These are phyloP conservation scores for Taphrina communis DNA, from an alignment of 1,139 yeast species.

Conservation along the genomic window DNA sequence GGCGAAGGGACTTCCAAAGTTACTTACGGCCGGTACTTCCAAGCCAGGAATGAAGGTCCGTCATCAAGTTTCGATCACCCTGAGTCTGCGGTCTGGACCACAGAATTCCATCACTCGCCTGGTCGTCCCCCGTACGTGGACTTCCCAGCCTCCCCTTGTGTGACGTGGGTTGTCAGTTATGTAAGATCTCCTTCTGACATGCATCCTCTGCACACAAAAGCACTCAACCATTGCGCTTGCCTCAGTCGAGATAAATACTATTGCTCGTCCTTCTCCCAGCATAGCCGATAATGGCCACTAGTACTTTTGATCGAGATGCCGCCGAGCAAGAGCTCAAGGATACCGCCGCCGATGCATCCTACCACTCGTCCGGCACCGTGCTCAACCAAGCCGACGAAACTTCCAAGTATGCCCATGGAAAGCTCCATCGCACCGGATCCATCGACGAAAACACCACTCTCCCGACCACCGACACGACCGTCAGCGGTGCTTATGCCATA, in stretches of 20 bases:
- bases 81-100: not conserved
- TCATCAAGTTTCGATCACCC: not conserved
- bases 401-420: constrained; percentile 24
- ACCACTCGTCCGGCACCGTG: constrained; percentile 26
- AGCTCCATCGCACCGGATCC: constrained; percentile 24
- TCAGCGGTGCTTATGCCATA: constrained; percentile 16
- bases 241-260: too few species aligned
- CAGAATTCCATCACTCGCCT: not conserved
- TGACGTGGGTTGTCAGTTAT: constrained; percentile 9
- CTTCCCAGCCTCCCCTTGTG: too few species aligned
- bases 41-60: not conserved
- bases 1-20: too few species aligned
- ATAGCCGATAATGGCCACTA: not conserved
- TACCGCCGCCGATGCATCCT: constrained; percentile 26
- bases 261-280: not conserved
- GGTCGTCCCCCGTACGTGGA: not conserved
- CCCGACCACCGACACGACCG: constrained; percentile 21
- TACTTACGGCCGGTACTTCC: too few species aligned
- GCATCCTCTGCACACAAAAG: not conserved
- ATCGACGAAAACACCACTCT: constrained; percentile 15
- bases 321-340: constrained; percentile 21
- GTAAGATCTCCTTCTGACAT: constrained; percentile 2
- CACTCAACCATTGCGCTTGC: too few species aligned
- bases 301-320: constrained; percentile 11
- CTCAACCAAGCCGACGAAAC: constrained; percentile 18